These are phyloP conservation scores for Russula emetica DNA, from an alignment of 768 basidiomycete species.

Conservation along the genomic window DNA sequence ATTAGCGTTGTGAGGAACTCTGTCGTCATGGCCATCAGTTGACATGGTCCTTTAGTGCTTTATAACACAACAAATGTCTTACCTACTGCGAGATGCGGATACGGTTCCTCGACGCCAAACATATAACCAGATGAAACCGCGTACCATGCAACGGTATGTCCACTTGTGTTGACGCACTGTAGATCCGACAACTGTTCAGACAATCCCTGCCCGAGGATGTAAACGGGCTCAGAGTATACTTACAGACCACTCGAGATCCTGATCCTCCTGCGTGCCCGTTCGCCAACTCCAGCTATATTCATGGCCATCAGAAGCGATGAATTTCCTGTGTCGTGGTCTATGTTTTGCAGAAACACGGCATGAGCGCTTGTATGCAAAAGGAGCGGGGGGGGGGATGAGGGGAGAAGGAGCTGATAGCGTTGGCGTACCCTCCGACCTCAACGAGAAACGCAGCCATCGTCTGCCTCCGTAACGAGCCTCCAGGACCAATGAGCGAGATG, in stretches of 20 bases:
- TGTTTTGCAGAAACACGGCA: no score
- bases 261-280: slow-evolving; percentile 32
- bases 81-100: slow-evolving; percentile 54
- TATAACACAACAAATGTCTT: slow-evolving; percentile 26
- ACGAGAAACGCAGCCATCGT: slow-evolving; percentile 53
- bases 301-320: slow-evolving; percentile 54
- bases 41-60: neutral
- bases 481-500: slow-evolving; percentile 1
- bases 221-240: slow-evolving; percentile 28
- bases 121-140: slow-evolving; percentile 59
- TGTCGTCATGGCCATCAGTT: slow-evolving; percentile 30
- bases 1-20: slow-evolving; percentile 57
- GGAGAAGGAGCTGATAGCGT: neutral
- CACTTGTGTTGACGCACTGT: slow-evolving; percentile 53
- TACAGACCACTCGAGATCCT: slow-evolving; percentile 63
- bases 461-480: slow-evolving; percentile 24
- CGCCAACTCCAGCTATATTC: slow-evolving; percentile 59
- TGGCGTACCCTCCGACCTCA: slow-evolving; percentile 31
- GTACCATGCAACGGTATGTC: slow-evolving; percentile 57
- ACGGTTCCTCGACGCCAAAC: slow-evolving; percentile 60
- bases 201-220: neutral
- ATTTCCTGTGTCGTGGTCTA: slow-evolving; percentile 40
- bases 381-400: neutral
- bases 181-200: neutral
- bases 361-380: neutral